Evolutionary conservation across 768 basidiomycete species (phyloP).

Genomic region (Plicaturopsis crispa): DNA sequence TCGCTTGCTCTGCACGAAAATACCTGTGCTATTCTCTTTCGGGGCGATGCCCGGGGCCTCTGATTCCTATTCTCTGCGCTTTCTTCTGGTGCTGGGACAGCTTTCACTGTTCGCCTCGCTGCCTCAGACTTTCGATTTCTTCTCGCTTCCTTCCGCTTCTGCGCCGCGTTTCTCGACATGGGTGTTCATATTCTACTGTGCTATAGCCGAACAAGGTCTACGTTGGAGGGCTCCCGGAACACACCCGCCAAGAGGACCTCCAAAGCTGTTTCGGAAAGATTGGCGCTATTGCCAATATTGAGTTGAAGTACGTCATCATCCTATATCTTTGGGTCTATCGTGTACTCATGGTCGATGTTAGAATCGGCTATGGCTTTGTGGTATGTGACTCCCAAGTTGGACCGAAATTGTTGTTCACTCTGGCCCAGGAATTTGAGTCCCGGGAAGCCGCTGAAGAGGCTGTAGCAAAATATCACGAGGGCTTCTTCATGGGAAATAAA

Average conservation of each 20-base stretch:
- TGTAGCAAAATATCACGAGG: constrained; percentile 83
- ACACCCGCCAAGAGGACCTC: constrained; percentile 79
- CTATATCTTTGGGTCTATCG: background rate
- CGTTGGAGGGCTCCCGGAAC: constrained; percentile 82
- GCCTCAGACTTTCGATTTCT: constrained; percentile 31
- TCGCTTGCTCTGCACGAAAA: constrained; percentile 5
- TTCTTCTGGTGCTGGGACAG: constrained; percentile 30
- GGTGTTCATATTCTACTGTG: constrained; percentile 66
- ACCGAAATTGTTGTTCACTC: constrained; percentile 6
- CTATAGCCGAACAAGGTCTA: constrained; percentile 94
- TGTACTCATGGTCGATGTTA: constrained; percentile 17
- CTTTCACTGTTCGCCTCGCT: constrained; percentile 23
- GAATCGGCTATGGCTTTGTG: constrained; percentile 86
- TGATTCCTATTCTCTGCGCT: too few species aligned
- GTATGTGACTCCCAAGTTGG: constrained; percentile 35
- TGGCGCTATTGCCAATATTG: constrained; percentile 66
- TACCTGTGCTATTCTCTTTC: constrained; percentile 14
- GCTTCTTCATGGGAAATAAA: constrained; percentile 88
- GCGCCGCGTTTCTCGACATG: constrained; percentile 46
- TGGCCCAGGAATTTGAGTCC: constrained; percentile 69
- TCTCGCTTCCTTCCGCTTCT: constrained; percentile 39
- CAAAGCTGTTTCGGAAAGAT: constrained; percentile 84
- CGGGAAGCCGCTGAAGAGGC: constrained; percentile 81
- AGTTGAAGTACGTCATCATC: constrained; percentile 64
- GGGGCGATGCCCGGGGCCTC: too few species aligned